Evolutionary conservation across 129 eudicot species (phyloP).

Genomic region (Sambucus nigra): DNA sequence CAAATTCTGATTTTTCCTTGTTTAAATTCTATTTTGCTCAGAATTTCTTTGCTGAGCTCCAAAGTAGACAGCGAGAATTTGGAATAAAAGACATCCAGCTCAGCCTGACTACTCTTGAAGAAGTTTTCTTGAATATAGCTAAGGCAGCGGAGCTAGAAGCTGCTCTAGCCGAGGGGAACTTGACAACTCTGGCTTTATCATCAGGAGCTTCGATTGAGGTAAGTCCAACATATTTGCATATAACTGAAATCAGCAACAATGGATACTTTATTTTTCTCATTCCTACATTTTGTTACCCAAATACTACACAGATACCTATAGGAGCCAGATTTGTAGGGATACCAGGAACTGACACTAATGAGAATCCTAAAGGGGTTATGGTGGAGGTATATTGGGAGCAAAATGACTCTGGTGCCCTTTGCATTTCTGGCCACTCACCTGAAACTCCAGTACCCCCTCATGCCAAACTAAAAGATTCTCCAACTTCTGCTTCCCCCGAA

Average conservation of each 20-base stretch:
- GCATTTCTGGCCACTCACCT: slow-evolving; percentile 62
- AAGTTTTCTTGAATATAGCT: slow-evolving; percentile 91
- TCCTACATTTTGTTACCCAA: neutral
- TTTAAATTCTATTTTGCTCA: no score
- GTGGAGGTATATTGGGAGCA: slow-evolving; percentile 88
- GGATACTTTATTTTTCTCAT: no score
- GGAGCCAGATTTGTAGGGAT: slow-evolving; percentile 81
- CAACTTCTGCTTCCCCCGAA: slow-evolving; percentile 18
- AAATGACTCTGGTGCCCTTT: slow-evolving; percentile 71
- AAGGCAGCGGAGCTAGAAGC: slow-evolving; percentile 71
- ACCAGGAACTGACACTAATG: slow-evolving; percentile 60
- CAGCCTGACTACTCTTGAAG: slow-evolving; percentile 89
- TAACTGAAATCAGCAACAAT: neutral
- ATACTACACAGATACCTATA: slow-evolving; percentile 52
- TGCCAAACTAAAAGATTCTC: slow-evolving; percentile 25
- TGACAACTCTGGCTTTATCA: slow-evolving; percentile 46
- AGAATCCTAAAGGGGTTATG: slow-evolving; percentile 75
- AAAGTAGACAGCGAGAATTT: slow-evolving; percentile 63
- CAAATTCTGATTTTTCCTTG: no score
- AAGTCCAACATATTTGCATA: slow-evolving; percentile 16
- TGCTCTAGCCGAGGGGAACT: slow-evolving; percentile 71
- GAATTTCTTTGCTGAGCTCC: slow-evolving; percentile 73
- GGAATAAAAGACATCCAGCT: slow-evolving; percentile 79
- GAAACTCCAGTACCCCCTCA: slow-evolving; percentile 59
- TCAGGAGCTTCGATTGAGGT: slow-evolving; percentile 72